Base-by-base conservation (phyloP, 2,329 filamentous ascomycete species). In the Microdochium paspali region DNA sequence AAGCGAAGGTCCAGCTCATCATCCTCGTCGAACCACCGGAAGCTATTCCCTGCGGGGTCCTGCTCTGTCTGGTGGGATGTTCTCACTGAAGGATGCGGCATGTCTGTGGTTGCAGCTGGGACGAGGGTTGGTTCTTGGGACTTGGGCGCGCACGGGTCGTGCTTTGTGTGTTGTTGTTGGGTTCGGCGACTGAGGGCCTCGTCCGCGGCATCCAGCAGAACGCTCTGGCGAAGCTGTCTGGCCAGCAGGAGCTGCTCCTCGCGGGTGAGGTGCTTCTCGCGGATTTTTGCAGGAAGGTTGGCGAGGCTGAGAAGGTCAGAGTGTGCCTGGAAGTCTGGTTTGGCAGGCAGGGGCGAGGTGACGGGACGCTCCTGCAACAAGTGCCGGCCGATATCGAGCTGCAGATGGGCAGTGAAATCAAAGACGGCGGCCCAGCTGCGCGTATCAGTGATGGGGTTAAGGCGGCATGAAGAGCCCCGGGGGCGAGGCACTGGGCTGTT, bases 11-110 rank as follows among this genome's bases (percentile, higher is more conserved):
- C 84, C 26, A 90, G 68, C 46, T 85, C 78, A 18, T 83, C 77
- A 46, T 87, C 81, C 49, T 87, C 82, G 25, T 90, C 84, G 24
- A 89, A 68, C 84, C 85, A 88, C 44, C 81, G 74, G 54, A 89
- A 85, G 58, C 75, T 83, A 51, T 88, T 80, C 45, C 80, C 78
- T 49, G 86, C 69, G 1, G 76, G 76, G 45, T 78, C 72, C 30
- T 40, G 6, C 76, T 66, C 26, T 7, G 26, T 13, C 54, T 76
- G 58, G 25, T 70, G 35, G 61, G 51, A 42, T 21, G 44, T 28
- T 63, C 48, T 60, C 52, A 31, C 58, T 55, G 18, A 59, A 32
- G 21, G 12, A 28, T 44, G 46, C 48, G 47, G 48, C 26, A 9
- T 47, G 23, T 45, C 59, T 48, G 63, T 50, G 47, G 28, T 52